phyloP scores from a whole-genome alignment of 345 rosid species.

The Eutrema yunnanense region DNA sequence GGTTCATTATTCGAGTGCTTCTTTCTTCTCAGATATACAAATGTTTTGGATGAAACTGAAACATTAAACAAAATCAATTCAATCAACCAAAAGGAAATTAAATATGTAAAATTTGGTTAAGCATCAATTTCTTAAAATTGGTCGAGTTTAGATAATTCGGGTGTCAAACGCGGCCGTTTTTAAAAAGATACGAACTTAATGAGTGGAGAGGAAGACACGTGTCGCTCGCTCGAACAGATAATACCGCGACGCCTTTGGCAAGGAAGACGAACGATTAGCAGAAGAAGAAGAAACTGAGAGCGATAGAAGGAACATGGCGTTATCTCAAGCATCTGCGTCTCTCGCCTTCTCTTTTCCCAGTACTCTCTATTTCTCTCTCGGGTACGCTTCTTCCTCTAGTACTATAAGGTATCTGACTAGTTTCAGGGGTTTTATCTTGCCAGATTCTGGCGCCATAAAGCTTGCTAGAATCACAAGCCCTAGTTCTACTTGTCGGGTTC shows the following conservation, averaged over 20 bases:
- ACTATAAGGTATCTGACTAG: conserved; percentile 6
- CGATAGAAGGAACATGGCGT: conserved; percentile 36
- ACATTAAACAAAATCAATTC: not conserved
- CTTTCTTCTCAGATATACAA: not conserved
- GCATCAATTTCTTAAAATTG: not conserved
- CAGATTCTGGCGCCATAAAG: conserved; percentile 36
- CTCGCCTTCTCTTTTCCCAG: conserved; percentile 45
- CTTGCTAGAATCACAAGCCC: conserved; percentile 26
- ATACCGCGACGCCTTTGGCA: conserved; percentile 9
- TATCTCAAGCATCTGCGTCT: conserved; percentile 54
- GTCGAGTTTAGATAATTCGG: not conserved
- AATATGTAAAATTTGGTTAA: not conserved
- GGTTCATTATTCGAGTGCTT: not conserved
- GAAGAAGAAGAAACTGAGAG: not conserved
- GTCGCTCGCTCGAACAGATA: conserved; percentile 14
- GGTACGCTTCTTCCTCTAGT: not conserved
- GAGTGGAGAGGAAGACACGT: conserved; percentile 31
- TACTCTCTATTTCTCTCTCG: conserved; percentile 17
- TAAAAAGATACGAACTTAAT: conserved; percentile 14
- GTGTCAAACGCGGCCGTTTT: not conserved
- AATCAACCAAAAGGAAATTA: not conserved
- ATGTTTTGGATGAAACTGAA: not conserved
- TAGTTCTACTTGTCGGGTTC: conserved; percentile 22
- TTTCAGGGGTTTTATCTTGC: conserved; percentile 1
- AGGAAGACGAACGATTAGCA: conserved; percentile 3